Conservation (phyloP, 768 basidiomycete species). For the Lenzites betulinus region DNA sequence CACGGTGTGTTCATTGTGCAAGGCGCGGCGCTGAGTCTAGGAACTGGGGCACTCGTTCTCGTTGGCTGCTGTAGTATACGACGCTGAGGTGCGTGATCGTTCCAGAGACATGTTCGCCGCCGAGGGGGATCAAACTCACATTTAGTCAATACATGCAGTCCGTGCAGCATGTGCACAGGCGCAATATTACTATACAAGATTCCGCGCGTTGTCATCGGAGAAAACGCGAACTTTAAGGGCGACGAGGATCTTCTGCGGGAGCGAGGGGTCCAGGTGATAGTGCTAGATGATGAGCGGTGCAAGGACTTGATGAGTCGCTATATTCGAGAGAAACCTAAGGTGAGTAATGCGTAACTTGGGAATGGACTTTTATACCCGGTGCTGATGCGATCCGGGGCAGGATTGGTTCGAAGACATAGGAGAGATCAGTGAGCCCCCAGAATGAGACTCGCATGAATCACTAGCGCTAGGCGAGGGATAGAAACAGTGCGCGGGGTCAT, state of each 20-base stretch:
- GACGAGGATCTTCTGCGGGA: slow-evolving; percentile 54
- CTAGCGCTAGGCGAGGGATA: no score
- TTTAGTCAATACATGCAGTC: slow-evolving; percentile 38
- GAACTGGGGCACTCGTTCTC: not conserved
- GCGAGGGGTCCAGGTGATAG: slow-evolving; percentile 51
- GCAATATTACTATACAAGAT: slow-evolving; percentile 65
- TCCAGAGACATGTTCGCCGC: not conserved
- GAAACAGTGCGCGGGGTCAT: no score
- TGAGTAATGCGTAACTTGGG: no score
- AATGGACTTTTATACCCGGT: no score
- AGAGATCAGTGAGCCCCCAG: slow-evolving; percentile 26
- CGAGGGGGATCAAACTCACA: not conserved
- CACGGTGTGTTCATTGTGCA: not conserved
- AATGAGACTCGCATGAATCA: not conserved
- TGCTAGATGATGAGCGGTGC: slow-evolving; percentile 48
- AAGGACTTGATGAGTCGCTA: slow-evolving; percentile 57
- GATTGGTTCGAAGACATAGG: slow-evolving; percentile 69
- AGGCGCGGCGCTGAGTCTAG: not conserved
- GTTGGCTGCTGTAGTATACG: slow-evolving; percentile 36
- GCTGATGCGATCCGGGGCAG: slow-evolving; percentile 25
- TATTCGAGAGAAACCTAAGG: slow-evolving; percentile 57
- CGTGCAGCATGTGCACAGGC: slow-evolving; percentile 69
- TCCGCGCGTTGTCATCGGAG: slow-evolving; percentile 65
- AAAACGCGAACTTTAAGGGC: slow-evolving; percentile 56
- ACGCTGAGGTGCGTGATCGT: slow-evolving; percentile 36